These are phyloP conservation scores for Cercospora sojina DNA, from an alignment of 2,329 filamentous ascomycete genomes.

Conservation along the genomic window DNA sequence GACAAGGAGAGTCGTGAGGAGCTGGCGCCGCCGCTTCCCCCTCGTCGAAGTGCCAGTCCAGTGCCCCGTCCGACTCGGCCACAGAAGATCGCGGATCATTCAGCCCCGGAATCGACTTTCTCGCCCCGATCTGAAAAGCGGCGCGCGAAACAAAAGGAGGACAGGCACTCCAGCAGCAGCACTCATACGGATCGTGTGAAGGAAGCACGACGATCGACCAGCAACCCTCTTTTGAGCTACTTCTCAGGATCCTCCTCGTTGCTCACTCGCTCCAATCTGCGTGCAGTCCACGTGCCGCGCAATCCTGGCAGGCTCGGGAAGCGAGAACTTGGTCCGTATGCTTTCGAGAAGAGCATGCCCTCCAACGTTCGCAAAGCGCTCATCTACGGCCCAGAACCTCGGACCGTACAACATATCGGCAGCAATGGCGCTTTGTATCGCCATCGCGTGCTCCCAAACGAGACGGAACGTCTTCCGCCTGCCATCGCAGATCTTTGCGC, in stretches of 20 bases:
- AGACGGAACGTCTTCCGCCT: constrained; percentile 47
- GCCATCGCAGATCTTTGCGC: constrained; percentile 53
- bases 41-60: constrained; percentile 17
- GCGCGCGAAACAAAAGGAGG: background rate
- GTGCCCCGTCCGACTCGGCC: constrained; percentile 1
- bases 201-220: background rate
- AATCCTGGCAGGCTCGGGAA: constrained; percentile 36
- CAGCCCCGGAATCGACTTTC: background rate
- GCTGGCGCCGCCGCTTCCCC: constrained; percentile 21
- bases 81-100: background rate
- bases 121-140: constrained; percentile 18
- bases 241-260: constrained; percentile 21
- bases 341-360: constrained; percentile 50
- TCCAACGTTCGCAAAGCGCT: constrained; percentile 44
- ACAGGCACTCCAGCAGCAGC: background rate
- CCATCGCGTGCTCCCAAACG: constrained; percentile 45
- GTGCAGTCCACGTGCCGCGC: constrained; percentile 12
- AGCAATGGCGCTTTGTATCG: constrained; percentile 45
- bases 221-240: constrained; percentile 18
- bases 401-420: constrained; percentile 43
- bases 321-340: constrained; percentile 49
- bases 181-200: background rate
- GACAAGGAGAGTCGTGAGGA: constrained; percentile 39
- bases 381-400: constrained; percentile 43
- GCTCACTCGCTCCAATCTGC: constrained; percentile 16